Conservation (phyloP, 805 yeast genomes). For the Debaryomyces prosopidis region DNA sequence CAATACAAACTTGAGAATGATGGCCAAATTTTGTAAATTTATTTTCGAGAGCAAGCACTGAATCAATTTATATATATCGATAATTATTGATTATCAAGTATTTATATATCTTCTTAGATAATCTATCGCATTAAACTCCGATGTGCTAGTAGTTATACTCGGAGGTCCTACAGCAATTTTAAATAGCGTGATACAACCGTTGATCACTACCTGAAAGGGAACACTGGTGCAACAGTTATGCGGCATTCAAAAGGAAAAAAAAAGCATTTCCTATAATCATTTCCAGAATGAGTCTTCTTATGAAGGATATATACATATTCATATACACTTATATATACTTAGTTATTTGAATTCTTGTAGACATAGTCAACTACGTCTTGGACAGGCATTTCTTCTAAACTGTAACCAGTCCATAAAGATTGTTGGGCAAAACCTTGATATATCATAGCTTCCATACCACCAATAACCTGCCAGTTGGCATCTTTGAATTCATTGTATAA, state of each 20-base stretch:
- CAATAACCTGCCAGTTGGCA: slow-evolving; percentile 28
- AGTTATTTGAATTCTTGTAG: slow-evolving; percentile 7
- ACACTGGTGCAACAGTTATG: neutral
- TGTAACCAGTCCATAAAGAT: slow-evolving; percentile 30
- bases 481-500: slow-evolving; percentile 23
- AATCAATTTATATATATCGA: too few species aligned
- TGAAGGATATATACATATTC: neutral
- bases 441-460: slow-evolving; percentile 31
- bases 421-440: slow-evolving; percentile 33
- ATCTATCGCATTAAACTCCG: too few species aligned
- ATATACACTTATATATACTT: neutral
- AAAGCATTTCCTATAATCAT: neutral
- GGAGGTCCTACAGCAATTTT: too few species aligned
- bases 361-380: slow-evolving; percentile 18
- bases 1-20: neutral
- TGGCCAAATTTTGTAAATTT: neutral
- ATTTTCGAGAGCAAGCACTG: neutral
- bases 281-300: too few species aligned
- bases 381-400: slow-evolving; percentile 23
- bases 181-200: too few species aligned
- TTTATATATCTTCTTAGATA: too few species aligned
- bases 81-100: too few species aligned
- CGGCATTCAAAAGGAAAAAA: neutral
- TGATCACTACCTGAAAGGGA: too few species aligned
- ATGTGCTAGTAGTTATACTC: too few species aligned